Conservation (phyloP, 2,329 filamentous ascomycete species). For the Ambrosiella xylebori region DNA sequence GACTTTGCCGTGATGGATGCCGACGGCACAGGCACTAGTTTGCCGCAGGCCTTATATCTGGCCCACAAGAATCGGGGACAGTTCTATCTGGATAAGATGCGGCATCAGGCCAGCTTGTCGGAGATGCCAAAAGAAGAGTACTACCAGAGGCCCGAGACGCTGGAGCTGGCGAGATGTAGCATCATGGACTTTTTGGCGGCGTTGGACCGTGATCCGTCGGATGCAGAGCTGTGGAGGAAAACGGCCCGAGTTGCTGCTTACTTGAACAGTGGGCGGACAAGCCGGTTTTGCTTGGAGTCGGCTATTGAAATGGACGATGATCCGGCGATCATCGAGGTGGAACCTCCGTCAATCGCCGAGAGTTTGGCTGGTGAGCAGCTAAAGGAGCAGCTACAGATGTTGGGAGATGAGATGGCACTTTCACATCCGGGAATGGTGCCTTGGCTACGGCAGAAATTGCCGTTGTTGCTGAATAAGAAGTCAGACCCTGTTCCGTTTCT, state of each 20-base stretch:
- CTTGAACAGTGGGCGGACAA: constrained; percentile 38
- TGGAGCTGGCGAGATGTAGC: constrained; percentile 26
- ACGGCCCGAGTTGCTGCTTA: constrained; percentile 41
- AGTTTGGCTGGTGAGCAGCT: constrained; percentile 45
- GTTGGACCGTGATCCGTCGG: constrained; percentile 47
- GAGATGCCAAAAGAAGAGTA: constrained; percentile 18
- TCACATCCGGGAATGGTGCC: constrained; percentile 44
- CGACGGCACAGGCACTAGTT: constrained; percentile 36
- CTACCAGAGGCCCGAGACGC: constrained; percentile 23
- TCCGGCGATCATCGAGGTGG: constrained; percentile 42
- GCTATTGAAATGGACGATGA: constrained; percentile 52
- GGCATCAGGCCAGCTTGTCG: constrained; percentile 27
- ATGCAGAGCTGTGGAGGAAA: constrained; percentile 48
- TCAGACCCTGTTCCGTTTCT: constrained; percentile 47
- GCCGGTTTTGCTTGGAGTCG: constrained; percentile 46
- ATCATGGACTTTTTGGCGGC: constrained; percentile 41
- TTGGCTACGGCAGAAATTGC: constrained; percentile 35
- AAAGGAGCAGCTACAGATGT: constrained; percentile 34
- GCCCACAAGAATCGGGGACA: constrained; percentile 93
- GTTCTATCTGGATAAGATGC: constrained; percentile 64
- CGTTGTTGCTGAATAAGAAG: constrained; percentile 32
- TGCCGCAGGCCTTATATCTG: constrained; percentile 80
- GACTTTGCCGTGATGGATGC: constrained; percentile 20
- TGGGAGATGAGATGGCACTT: constrained; percentile 38
- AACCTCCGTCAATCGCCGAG: constrained; percentile 45